Percentiles rank a stretch among this genome's conserved stretches.
phyloP scores from a whole-genome alignment of 139 green algal genomes.

The Closterium sp. region DNA sequence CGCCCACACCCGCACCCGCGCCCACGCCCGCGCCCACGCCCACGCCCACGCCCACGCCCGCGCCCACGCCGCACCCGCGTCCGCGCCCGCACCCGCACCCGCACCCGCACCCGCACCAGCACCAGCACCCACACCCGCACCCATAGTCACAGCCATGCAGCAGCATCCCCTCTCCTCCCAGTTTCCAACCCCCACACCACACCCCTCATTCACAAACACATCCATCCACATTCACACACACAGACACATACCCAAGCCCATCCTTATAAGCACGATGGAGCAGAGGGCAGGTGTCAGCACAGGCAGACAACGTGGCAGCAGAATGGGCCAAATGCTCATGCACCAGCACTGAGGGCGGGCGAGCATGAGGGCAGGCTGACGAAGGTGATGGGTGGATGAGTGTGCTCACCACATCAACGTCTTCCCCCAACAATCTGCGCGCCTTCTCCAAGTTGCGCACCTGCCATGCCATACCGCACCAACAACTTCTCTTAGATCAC shows the following conservation, averaged over 20 bases:
- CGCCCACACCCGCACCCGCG: neutral
- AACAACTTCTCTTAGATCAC: no score
- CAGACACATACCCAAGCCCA: no score
- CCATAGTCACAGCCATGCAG: no score
- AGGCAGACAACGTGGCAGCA: neutral
- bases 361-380: neutral
- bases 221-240: neutral
- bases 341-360: neutral
- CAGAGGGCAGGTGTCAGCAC: no score
- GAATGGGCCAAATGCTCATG: neutral
- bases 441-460: conserved; percentile 39
- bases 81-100: no score
- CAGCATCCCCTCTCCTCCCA: no score
- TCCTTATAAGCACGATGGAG: no score
- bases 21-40: neutral
- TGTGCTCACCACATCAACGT: conserved; percentile 25
- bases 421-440: neutral
- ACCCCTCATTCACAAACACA: neutral
- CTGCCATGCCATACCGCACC: neutral
- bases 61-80: no score
- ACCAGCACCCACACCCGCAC: neutral
- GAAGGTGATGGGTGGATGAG: neutral
- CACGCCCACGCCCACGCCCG: neutral
- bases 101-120: neutral
- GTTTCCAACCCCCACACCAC: no score